These are phyloP conservation scores for Galerina sulciceps DNA, from an alignment of 768 basidiomycete species.

Conservation along the genomic window DNA sequence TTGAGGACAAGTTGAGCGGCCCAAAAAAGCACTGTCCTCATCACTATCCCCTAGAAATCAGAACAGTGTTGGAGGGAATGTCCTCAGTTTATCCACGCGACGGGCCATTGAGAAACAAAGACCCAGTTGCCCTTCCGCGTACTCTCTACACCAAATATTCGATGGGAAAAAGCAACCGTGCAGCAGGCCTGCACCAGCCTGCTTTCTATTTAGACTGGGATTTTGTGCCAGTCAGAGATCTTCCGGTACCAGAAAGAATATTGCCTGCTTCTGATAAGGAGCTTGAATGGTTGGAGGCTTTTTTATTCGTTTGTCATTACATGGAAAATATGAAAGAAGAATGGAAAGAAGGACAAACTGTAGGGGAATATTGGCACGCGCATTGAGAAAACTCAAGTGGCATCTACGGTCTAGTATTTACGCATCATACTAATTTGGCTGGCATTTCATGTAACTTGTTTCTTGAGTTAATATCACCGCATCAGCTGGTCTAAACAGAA, in stretches of 20 bases:
- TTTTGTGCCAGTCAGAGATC: background rate
- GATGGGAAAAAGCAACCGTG: background rate
- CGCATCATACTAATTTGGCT: too few species aligned
- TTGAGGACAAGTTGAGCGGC: background rate
- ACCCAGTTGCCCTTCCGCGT: background rate
- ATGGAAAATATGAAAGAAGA: slow-evolving; percentile 25
- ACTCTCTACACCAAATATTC: background rate
- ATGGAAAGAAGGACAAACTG: slow-evolving; percentile 22
- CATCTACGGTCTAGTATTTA: too few species aligned
- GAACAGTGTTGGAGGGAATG: background rate
- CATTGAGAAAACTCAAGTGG: background rate
- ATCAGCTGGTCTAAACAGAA: too few species aligned
- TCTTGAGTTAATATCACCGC: too few species aligned
- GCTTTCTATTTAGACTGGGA: slow-evolving; percentile 3
- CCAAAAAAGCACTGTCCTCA: background rate
- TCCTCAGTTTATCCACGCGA: background rate
- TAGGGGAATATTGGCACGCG: slow-evolving; percentile 25
- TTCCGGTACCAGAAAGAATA: background rate
- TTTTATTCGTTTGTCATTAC: slow-evolving; percentile 23
- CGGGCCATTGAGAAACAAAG: background rate
- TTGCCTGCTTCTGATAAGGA: slow-evolving; percentile 23
- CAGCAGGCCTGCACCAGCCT: slow-evolving; percentile 3
- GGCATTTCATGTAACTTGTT: too few species aligned
- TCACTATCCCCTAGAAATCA: background rate
- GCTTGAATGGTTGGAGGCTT: slow-evolving; percentile 30